A percentile compares a stretch with the other conserved stretches of the same genome.
phyloP scores from a whole-genome alignment of 1,284 basidiomycete genomes.

The Inonotus hispidus region DNA sequence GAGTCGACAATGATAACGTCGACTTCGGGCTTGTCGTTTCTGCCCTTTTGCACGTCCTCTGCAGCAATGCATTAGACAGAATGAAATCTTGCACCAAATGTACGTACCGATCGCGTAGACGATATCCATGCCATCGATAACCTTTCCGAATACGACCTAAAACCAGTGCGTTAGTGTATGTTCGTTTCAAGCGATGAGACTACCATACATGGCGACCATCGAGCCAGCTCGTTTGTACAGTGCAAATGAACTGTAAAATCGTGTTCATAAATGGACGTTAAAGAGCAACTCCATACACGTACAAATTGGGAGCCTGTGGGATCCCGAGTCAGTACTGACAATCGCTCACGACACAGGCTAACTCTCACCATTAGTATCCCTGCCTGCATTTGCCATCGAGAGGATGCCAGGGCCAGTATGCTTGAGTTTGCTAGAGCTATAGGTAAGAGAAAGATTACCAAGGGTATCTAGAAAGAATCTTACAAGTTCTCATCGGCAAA shows the following conservation, averaged over 20 bases:
- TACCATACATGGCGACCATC: constrained; percentile 65
- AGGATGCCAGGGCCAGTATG: constrained; percentile 82
- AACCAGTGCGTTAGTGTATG: constrained; percentile 12
- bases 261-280: constrained; percentile 13
- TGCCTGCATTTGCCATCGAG: constrained; percentile 93
- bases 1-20: constrained; percentile 76
- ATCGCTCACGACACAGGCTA: not conserved
- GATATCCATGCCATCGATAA: constrained; percentile 87
- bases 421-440: constrained; percentile 70
- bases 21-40: constrained; percentile 63
- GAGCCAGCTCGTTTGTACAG: constrained; percentile 71
- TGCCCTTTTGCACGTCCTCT: constrained; percentile 70
- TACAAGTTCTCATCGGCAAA: constrained; percentile 82
- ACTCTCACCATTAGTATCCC: constrained; percentile 71
- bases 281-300: constrained; percentile 25
- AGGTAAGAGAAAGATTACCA: not conserved
- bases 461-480: constrained; percentile 23
- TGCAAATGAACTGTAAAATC: constrained; percentile 72
- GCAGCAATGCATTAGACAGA: constrained; percentile 21
- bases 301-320: constrained; percentile 78
- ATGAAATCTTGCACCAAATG: not conserved
- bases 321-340: constrained; percentile 1
- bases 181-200: constrained; percentile 4
- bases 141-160: constrained; percentile 87
- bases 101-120: constrained; percentile 63